Base-by-base conservation (phyloP, 371 early-diverging fungal genomes). In the Capillidium rhysosporum region DNA sequence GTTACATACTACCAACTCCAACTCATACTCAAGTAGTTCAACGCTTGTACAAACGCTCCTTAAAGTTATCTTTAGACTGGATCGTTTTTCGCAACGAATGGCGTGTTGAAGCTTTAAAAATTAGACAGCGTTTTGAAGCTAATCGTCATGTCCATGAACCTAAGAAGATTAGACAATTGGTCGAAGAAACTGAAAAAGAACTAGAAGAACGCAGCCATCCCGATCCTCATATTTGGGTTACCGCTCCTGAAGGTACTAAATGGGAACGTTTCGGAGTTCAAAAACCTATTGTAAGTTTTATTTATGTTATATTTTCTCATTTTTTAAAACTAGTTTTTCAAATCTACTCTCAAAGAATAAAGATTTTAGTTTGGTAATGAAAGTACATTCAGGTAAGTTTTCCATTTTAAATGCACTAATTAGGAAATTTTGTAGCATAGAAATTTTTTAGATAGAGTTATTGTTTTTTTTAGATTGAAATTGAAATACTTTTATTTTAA, bases 211-310 rank as follows among this genome's bases (percentile, higher is more conserved):
- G 76, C 67, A 62, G 64, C 55, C 87, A 89, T 61, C 84, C 85
- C 40, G 77, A 77, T 59, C 87, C 87, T 34, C 70, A 57, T 18
- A 58, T 18, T 39, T 29, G n/a, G 18, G 16, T 34, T 38, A 63
- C 77, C 61, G 80, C 80, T 48, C 82, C 79, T 52, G 83, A 77
- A 21, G 90, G 90, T 58, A 70, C 83, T 60, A 86, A 85, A 66
- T 89, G 79, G 75, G 87, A 89, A 65, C 77, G 90, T 58, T 85
- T 86, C 65, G 63, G 41, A 9, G 39, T 40, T 14, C 39, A 40
- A 18, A 49, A 49, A 23, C 49, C 49, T 49, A 31, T 49, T 10
- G 49, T 49, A 49, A 49, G 34, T 38, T 49, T 38, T 29, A n/a
- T n/a, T n/a, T n/a, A n/a, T n/a, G n/a, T n/a, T n/a, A n/a, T n/a